Conservation (phyloP, 2,329 filamentous ascomycete species). For the Rhinocladiella mackenziei region DNA sequence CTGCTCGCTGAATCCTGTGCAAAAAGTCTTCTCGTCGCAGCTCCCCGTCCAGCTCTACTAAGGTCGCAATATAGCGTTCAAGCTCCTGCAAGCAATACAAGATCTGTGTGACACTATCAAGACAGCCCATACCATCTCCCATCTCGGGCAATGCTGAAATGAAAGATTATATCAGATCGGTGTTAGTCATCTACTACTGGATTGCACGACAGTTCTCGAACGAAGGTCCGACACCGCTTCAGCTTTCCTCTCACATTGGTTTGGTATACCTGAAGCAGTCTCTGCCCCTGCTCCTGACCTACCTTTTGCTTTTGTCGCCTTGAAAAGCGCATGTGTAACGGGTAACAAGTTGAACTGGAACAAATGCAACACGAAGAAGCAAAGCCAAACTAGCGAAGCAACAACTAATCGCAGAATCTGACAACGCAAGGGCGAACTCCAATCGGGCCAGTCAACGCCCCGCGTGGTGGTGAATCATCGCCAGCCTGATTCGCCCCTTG, state of each 20-base stretch:
- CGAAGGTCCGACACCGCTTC: neutral
- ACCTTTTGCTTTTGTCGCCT: neutral
- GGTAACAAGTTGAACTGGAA: conserved; percentile 6
- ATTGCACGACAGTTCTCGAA: neutral
- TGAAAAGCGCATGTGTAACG: conserved; percentile 2
- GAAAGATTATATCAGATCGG: conserved; percentile 12
- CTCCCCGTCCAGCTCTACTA: no score
- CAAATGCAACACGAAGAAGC: conserved; percentile 13
- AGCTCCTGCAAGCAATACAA: neutral
- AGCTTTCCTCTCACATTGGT: neutral
- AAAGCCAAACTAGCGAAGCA: conserved; percentile 6
- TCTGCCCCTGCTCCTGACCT: neutral
- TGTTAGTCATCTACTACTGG: conserved; percentile 9
- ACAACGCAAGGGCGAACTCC: conserved; percentile 5
- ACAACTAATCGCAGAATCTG: conserved; percentile 18
- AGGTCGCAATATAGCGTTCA: no score
- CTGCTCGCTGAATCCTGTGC: no score
- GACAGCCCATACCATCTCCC: neutral
- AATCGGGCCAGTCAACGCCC: conserved; percentile 11
- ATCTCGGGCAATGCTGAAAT: conserved; percentile 2
- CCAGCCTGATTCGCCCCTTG: conserved; percentile 23
- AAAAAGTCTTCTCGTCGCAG: no score
- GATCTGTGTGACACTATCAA: neutral
- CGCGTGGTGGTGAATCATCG: conserved; percentile 19
- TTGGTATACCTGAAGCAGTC: neutral